These are phyloP conservation scores for Camellia lanceoleosa DNA, from an alignment of 148 eudicot genomes.

Conservation along the genomic window DNA sequence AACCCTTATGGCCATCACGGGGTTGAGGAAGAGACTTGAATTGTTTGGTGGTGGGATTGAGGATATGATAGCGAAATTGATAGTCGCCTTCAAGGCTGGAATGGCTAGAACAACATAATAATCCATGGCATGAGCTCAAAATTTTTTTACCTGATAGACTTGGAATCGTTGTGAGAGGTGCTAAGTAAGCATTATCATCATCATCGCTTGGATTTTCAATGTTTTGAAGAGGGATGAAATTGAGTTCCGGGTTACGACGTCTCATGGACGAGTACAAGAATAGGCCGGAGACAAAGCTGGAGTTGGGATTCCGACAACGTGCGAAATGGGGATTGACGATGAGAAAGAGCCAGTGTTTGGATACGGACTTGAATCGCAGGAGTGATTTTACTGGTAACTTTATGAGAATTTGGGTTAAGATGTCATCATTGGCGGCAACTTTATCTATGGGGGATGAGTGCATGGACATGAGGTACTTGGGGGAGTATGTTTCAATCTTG, in stretches of 20 bases:
- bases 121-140: no score
- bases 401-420: conserved; percentile 17
- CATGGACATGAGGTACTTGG: background rate
- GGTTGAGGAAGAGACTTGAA: background rate
- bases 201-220: background rate
- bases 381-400: conserved; percentile 15
- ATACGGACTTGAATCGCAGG: conserved; percentile 12
- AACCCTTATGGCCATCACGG: background rate
- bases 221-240: conserved; percentile 4
- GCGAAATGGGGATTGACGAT: background rate
- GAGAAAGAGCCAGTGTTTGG: conserved; percentile 12
- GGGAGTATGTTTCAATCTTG: background rate
- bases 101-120: no score
- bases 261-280: conserved; percentile 9
- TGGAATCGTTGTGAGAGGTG: background rate
- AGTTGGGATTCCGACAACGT: conserved; percentile 7
- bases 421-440: conserved; percentile 11
- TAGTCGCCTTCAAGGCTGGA: background rate
- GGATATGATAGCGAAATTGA: background rate
- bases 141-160: background rate
- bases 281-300: background rate
- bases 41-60: conserved; percentile 23
- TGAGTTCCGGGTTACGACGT: background rate
- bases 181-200: background rate
- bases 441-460: background rate